Conservation (phyloP, 768 basidiomycete genomes). For the Termitomyces sp. region DNA sequence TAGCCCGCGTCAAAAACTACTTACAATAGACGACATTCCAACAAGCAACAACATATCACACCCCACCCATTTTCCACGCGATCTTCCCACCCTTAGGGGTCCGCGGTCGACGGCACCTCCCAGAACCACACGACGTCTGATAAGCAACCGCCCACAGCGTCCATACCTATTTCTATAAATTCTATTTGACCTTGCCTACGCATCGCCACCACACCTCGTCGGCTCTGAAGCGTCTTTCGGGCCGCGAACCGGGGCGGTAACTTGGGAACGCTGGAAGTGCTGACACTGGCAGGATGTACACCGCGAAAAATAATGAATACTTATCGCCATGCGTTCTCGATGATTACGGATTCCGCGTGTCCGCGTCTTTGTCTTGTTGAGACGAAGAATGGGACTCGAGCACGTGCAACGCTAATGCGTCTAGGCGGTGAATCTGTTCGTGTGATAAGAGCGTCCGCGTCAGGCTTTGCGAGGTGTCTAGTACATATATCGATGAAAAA, state of each 20-base stretch:
- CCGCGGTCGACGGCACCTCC: constrained; percentile 30
- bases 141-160: constrained; percentile 25
- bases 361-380: not conserved
- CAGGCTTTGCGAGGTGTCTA: too few species aligned
- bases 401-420: constrained; percentile 30
- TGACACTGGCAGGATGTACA: constrained; percentile 34
- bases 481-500: too few species aligned
- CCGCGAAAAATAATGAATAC: constrained; percentile 31
- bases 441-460: too few species aligned
- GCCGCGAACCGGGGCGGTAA: constrained; percentile 24
- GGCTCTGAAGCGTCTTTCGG: constrained; percentile 28
- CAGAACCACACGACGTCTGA: constrained; percentile 45
- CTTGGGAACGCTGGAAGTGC: constrained; percentile 20
- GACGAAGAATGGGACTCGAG: constrained; percentile 14
- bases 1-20: not conserved
- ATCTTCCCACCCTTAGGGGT: constrained; percentile 31
- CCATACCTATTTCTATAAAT: too few species aligned
- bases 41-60: constrained; percentile 36
- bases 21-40: constrained; percentile 41
- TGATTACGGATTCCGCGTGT: not conserved
- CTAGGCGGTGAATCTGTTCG: too few species aligned
- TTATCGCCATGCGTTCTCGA: too few species aligned
- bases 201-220: constrained; percentile 21
- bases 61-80: constrained; percentile 16
- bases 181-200: constrained; percentile 20